phyloP scores from a whole-genome alignment of 495 filamentous ascomycete genomes.

The Talaromyces wortmannii region DNA sequence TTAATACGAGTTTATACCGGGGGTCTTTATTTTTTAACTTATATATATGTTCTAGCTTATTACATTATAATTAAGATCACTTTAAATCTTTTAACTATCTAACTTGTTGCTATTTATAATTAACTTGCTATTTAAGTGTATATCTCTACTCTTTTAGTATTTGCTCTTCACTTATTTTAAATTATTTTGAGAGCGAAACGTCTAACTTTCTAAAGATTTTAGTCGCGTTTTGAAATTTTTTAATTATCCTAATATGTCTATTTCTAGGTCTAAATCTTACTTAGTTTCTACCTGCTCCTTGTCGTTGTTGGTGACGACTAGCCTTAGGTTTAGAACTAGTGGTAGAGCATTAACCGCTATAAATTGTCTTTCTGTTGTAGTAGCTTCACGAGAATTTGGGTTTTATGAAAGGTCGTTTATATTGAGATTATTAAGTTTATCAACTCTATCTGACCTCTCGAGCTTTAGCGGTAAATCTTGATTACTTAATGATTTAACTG shows the following conservation, averaged over 20 bases:
- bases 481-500: background rate
- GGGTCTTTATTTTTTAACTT: no score
- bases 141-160: background rate
- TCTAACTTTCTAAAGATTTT: background rate
- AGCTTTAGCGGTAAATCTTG: background rate
- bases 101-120: no score
- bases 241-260: background rate
- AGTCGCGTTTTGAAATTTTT: background rate
- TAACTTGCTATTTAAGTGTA: no score
- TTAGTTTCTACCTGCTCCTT: background rate
- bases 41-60: no score
- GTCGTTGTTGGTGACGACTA: background rate
- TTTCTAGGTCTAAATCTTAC: background rate
- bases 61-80: no score
- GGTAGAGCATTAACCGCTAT: background rate
- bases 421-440: background rate
- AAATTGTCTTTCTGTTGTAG: background rate
- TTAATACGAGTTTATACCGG: no score
- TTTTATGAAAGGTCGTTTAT: background rate
- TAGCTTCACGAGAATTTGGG: background rate
- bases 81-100: no score
- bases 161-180: background rate
- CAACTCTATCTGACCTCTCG: background rate
- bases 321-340: background rate
- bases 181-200: background rate